Percentiles rank a stretch among this genome's conserved stretches.
These are phyloP conservation scores for Stevia rebaudiana DNA, from an alignment of 140 eudicot species.

Conservation along the genomic window DNA sequence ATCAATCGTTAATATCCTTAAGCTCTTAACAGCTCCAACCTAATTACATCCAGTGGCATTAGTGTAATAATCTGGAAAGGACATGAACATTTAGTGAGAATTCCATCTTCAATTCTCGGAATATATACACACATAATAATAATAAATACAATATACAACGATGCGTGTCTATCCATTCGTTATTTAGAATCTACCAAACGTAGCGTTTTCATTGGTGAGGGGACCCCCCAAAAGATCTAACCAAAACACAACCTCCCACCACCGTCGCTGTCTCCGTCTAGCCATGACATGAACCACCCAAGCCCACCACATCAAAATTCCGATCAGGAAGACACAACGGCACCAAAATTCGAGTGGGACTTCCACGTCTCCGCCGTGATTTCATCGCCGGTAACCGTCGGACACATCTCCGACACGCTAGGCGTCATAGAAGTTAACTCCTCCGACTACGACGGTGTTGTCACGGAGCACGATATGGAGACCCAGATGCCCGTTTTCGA, in stretches of 20 bases:
- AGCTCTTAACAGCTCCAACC: no score
- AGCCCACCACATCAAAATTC: slow-evolving; percentile 12
- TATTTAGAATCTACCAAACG: no score
- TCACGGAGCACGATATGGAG: slow-evolving; percentile 66
- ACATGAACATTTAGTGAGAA: no score
- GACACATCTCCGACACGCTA: slow-evolving; percentile 44
- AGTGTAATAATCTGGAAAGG: slow-evolving; percentile 17
- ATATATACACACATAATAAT: not conserved
- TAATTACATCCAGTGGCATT: slow-evolving; percentile 2
- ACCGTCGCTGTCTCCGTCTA: no score
- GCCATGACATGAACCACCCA: slow-evolving; percentile 32
- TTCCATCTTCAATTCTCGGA: not conserved
- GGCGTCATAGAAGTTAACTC: slow-evolving; percentile 66
- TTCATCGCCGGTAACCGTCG: slow-evolving; percentile 34
- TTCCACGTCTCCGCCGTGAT: slow-evolving; percentile 49
- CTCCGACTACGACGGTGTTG: slow-evolving; percentile 65
- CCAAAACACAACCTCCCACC: not conserved
- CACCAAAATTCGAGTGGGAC: slow-evolving; percentile 63
- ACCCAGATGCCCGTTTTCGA: slow-evolving; percentile 55
- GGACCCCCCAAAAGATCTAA: not conserved
- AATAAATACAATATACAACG: slow-evolving; percentile 13
- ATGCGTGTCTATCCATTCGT: slow-evolving; percentile 34
- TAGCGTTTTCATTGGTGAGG: slow-evolving; percentile 15
- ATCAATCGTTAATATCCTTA: no score
- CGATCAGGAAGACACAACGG: slow-evolving; percentile 1